phyloP scores from a whole-genome alignment of 306 rosid species.

The Fagus sylvatica region DNA sequence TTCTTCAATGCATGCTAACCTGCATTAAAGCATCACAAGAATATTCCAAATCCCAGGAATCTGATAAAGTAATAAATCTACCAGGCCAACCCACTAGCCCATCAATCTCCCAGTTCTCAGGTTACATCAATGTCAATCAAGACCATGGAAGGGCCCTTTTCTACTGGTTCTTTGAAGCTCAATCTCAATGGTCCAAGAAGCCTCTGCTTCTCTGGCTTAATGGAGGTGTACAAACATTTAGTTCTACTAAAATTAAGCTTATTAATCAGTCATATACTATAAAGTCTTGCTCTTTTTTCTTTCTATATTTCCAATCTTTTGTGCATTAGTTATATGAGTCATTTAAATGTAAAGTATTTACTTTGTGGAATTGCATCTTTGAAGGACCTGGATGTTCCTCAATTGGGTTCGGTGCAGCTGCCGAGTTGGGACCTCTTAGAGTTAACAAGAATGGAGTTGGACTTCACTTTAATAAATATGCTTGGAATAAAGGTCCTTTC shows the following conservation, averaged over 20 bases:
- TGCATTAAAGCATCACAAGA: conserved; percentile 37
- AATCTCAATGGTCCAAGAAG: conserved; percentile 43
- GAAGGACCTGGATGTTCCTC: conserved; percentile 69
- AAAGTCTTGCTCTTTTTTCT: not conserved
- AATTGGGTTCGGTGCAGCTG: conserved; percentile 54
- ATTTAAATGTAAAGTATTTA: not conserved
- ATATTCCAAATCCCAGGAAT: conserved; percentile 35
- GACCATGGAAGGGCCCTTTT: conserved; percentile 57
- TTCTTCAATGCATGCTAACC: not conserved
- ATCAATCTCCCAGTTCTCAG: conserved; percentile 51
- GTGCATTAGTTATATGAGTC: not conserved
- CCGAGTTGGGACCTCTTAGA: conserved; percentile 54
- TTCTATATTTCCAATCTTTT: not conserved
- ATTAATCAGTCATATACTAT: conserved; percentile 4
- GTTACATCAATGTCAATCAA: conserved; percentile 51
- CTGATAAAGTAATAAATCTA: conserved; percentile 42
- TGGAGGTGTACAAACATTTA: conserved; percentile 40
- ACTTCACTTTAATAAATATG: conserved; percentile 36
- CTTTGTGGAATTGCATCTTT: conserved; percentile 8
- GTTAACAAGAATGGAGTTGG: conserved; percentile 49
- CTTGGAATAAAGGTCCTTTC: conserved; percentile 54
- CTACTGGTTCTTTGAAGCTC: conserved; percentile 69
- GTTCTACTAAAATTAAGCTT: not conserved
- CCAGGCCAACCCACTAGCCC: conserved; percentile 57
- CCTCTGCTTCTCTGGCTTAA: conserved; percentile 67